phyloP scores from a whole-genome alignment of 495 filamentous ascomycete genomes.

The Penicillium mononematosum region DNA sequence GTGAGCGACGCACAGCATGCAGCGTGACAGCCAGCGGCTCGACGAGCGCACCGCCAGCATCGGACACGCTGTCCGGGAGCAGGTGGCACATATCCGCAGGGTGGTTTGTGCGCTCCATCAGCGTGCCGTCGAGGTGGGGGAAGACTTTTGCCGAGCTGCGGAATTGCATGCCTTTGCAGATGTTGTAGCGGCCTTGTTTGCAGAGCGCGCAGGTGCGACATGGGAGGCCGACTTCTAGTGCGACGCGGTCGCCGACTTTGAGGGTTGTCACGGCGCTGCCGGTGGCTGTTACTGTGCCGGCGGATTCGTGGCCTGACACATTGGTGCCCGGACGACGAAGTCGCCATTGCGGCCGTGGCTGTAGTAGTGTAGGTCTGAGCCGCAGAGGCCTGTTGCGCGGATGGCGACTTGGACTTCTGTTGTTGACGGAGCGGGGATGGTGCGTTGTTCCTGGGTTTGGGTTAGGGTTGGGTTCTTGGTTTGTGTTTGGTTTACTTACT shows the following conservation, averaged over 20 bases:
- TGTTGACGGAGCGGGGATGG: constrained; percentile 41
- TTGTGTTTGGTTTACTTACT: constrained; percentile 40
- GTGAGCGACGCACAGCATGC: constrained; percentile 66
- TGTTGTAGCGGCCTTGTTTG: constrained; percentile 71
- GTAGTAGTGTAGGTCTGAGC: constrained; percentile 84
- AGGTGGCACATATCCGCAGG: constrained; percentile 56
- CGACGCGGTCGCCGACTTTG: constrained; percentile 68
- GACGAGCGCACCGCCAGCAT: constrained; percentile 69
- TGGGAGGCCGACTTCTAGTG: constrained; percentile 80
- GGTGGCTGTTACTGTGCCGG: constrained; percentile 64
- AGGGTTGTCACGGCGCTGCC: constrained; percentile 48
- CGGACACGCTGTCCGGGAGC: constrained; percentile 61
- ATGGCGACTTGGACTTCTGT: constrained; percentile 73
- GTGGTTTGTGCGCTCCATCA: constrained; percentile 77
- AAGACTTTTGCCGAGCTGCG: constrained; percentile 73
- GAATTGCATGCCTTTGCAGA: constrained; percentile 78
- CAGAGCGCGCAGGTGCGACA: constrained; percentile 70
- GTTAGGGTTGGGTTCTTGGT: constrained; percentile 5
- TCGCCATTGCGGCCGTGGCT: constrained; percentile 81
- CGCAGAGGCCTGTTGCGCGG: constrained; percentile 75
- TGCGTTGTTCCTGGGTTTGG: constrained; percentile 41
- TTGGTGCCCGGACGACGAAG: constrained; percentile 68
- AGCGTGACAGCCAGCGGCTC: constrained; percentile 80
- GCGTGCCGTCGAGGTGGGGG: constrained; percentile 78
- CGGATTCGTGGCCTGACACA: constrained; percentile 77